These are phyloP conservation scores for Magnolia officinalis DNA, from an alignment of 164 flowering plant species.

Conservation along the genomic window DNA sequence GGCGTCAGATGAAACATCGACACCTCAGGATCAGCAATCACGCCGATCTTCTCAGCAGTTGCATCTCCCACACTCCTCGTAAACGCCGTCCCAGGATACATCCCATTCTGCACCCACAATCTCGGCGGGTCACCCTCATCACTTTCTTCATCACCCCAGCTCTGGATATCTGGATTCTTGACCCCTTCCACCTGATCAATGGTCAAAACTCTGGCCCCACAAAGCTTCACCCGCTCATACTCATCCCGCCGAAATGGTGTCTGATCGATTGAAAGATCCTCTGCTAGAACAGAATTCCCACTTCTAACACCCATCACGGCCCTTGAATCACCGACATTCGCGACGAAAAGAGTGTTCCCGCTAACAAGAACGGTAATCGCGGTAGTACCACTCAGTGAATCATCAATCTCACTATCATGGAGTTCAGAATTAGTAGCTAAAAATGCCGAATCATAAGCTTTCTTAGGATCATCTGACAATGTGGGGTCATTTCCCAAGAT, in stretches of 20 bases:
- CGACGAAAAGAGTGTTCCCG: constrained; percentile 70
- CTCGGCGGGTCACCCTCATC: constrained; percentile 91
- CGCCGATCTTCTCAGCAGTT: constrained; percentile 85
- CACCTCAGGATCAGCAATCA: constrained; percentile 84
- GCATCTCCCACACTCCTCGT: constrained; percentile 91
- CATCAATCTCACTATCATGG: constrained; percentile 76
- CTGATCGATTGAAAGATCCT: constrained; percentile 76
- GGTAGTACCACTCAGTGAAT: constrained; percentile 94
- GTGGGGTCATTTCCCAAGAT: constrained; percentile 45
- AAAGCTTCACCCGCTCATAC: constrained; percentile 74
- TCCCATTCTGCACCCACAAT: constrained; percentile 83
- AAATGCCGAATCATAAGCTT: constrained; percentile 69
- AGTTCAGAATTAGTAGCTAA: constrained; percentile 54
- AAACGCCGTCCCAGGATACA: constrained; percentile 95
- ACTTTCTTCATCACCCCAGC: constrained; percentile 88
- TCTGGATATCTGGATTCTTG: constrained; percentile 73
- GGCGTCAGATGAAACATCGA: constrained; percentile 52
- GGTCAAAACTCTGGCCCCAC: constrained; percentile 91
- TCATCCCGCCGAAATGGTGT: constrained; percentile 93
- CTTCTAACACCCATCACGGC: constrained; percentile 73
- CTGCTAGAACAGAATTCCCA: constrained; percentile 54
- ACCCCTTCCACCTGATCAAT: constrained; percentile 88
- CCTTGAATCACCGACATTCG: constrained; percentile 95
- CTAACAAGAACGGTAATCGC: constrained; percentile 80
- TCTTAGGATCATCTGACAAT: constrained; percentile 67